Conservation (phyloP, 139 green algal genomes). For the Trebouxia sp. region DNA sequence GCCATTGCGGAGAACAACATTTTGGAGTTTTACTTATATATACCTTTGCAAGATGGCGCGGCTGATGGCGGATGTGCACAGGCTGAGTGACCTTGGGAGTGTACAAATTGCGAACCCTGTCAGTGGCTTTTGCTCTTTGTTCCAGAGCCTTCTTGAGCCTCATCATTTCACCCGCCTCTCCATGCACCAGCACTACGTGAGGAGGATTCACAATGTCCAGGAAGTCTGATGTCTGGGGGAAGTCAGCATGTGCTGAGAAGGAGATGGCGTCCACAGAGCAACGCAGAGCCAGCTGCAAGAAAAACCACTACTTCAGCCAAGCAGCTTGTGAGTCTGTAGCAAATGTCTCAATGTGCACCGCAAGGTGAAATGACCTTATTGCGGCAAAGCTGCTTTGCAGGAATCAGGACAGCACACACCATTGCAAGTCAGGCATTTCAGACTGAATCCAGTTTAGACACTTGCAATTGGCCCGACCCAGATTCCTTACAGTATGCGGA, state of each 20-base stretch:
- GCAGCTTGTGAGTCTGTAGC: too few relatives aligned
- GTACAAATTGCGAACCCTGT: conserved; percentile 58
- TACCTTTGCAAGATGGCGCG: conserved; percentile 57
- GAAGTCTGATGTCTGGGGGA: conserved; percentile 94
- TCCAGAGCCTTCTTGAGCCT: conserved; percentile 78
- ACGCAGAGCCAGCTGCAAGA: conserved; percentile 76
- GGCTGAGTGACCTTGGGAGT: conserved; percentile 63
- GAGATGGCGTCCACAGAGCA: conserved; percentile 92
- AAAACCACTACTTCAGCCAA: too few relatives aligned
- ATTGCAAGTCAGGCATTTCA: too few relatives aligned
- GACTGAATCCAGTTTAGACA: too few relatives aligned
- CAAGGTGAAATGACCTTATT: neutral
- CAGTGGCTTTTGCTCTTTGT: conserved; percentile 52
- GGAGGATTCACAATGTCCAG: conserved; percentile 76
- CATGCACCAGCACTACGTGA: conserved; percentile 77
- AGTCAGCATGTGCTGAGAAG: conserved; percentile 98
- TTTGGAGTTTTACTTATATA: too few relatives aligned
- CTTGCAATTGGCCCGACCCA: too few relatives aligned
- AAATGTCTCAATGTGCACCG: too few relatives aligned
- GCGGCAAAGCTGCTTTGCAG: neutral
- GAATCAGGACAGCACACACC: too few relatives aligned
- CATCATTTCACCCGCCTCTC: conserved; percentile 86
- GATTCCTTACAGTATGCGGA: too few relatives aligned
- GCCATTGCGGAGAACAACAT: too few relatives aligned
- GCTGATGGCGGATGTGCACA: conserved; percentile 64